These are phyloP conservation scores for Avena insularis DNA, from an alignment of 176 grass and related monocot genomes.

Conservation along the genomic window DNA sequence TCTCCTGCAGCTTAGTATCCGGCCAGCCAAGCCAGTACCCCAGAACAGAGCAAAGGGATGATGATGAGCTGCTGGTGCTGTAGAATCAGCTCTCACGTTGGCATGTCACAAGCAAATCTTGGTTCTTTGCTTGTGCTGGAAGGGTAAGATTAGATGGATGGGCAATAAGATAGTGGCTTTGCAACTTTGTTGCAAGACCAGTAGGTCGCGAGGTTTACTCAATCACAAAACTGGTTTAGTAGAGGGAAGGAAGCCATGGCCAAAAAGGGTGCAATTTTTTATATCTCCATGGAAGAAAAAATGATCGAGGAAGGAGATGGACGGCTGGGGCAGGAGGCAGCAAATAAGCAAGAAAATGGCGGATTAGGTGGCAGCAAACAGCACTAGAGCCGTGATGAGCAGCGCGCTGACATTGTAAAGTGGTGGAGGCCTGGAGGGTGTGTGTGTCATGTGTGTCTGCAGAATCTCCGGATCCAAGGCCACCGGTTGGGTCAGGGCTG, in stretches of 20 bases:
- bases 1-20: too few species aligned
- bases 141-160: not conserved
- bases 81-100: conserved; percentile 31
- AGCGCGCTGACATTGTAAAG: conserved; percentile 43
- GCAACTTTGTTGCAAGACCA: conserved; percentile 21
- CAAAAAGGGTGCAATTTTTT: conserved; percentile 20
- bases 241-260: not conserved
- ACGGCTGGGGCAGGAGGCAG: not conserved
- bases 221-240: conserved; percentile 46
- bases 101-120: conserved; percentile 47
- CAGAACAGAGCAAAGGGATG: not conserved
- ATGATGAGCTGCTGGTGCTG: conserved; percentile 12
- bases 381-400: not conserved
- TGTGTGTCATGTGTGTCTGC: conserved; percentile 53
- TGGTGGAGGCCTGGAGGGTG: not conserved
- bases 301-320: not conserved
- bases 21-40: not conserved
- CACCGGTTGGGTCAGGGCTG: conserved; percentile 54
- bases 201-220: conserved; percentile 53
- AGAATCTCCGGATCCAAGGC: conserved; percentile 88
- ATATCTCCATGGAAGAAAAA: conserved; percentile 36
- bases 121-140: conserved; percentile 57
- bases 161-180: not conserved
- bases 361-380: conserved; percentile 45
- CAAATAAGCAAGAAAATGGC: conserved; percentile 50